Evolutionary conservation across 2,329 filamentous ascomycete species (phyloP).

Genomic region (Rhynchosporium secalis): DNA sequence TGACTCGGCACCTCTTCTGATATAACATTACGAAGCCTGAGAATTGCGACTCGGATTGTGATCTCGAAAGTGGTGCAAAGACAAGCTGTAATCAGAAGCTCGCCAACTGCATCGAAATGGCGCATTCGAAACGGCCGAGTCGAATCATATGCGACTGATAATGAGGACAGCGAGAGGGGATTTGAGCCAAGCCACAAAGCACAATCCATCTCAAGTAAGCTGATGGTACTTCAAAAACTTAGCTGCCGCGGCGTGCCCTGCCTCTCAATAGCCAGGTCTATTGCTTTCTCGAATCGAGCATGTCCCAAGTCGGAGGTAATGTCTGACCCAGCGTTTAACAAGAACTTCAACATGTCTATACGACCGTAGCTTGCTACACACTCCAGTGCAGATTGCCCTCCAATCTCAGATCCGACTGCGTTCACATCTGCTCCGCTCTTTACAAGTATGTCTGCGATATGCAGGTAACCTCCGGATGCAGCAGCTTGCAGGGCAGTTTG

Average conservation of each 20-base stretch:
- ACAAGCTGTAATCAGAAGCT: no score
- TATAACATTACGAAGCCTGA: not conserved
- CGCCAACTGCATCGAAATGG: no score
- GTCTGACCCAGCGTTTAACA: conserved; percentile 32
- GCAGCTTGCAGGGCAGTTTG: conserved; percentile 34
- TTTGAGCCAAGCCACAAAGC: no score
- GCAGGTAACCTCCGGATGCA: conserved; percentile 17
- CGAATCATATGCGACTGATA: no score
- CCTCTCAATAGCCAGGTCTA: conserved; percentile 7
- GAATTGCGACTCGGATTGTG: not conserved
- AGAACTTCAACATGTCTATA: conserved; percentile 37
- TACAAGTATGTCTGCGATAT: not conserved
- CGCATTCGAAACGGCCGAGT: no score
- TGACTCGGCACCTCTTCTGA: not conserved
- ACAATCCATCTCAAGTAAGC: not conserved
- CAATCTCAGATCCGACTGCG: not conserved
- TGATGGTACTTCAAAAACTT: conserved; percentile 18
- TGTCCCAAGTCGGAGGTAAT: conserved; percentile 10
- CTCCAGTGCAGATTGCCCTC: conserved; percentile 26
- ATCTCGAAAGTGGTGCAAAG: no score
- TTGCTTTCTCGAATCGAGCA: conserved; percentile 7
- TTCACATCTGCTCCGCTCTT: conserved; percentile 13
- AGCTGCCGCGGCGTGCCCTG: conserved; percentile 17
- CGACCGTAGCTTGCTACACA: conserved; percentile 39
- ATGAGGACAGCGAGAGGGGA: no score